Evolutionary conservation across 2,329 filamentous ascomycete species (phyloP).

Genomic region (Aspergillus felis): DNA sequence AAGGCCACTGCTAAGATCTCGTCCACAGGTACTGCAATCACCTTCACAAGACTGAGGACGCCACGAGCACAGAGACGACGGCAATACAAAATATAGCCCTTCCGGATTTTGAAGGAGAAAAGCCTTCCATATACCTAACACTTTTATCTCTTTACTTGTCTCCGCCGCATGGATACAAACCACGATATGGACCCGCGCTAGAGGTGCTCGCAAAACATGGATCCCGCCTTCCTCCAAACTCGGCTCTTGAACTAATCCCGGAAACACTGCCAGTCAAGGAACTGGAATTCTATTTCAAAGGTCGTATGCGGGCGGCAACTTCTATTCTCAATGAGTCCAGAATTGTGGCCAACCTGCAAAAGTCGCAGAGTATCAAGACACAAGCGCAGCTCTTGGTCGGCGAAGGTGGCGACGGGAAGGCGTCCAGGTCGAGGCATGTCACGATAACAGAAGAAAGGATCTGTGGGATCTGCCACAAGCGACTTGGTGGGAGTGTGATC

Average conservation of each 20-base stretch:
- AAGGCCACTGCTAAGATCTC: conserved; percentile 9
- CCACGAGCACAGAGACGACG: conserved; percentile 30
- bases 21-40: conserved; percentile 75
- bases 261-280: conserved; percentile 71
- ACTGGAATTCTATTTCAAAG: conserved; percentile 86
- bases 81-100: conserved; percentile 37
- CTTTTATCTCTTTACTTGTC: conserved; percentile 85
- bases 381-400: conserved; percentile 73
- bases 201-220: conserved; percentile 88
- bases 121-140: conserved; percentile 84
- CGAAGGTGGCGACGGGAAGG: conserved; percentile 51
- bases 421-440: conserved; percentile 63
- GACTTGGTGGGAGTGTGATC: conserved; percentile 85
- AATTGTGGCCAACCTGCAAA: conserved; percentile 71
- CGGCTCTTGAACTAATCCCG: conserved; percentile 82
- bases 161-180: conserved; percentile 68
- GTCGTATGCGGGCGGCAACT: conserved; percentile 82
- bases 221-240: conserved; percentile 80
- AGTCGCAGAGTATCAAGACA: conserved; percentile 72
- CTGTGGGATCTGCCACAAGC: conserved; percentile 89
- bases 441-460: conserved; percentile 82
- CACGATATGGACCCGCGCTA: conserved; percentile 74
- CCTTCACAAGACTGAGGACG: conserved; percentile 62
- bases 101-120: conserved; percentile 51
- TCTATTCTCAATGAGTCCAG: conserved; percentile 75